Evolutionary conservation across 345 rosid species (phyloP).

Genomic region (Eutrema heterophyllum): DNA sequence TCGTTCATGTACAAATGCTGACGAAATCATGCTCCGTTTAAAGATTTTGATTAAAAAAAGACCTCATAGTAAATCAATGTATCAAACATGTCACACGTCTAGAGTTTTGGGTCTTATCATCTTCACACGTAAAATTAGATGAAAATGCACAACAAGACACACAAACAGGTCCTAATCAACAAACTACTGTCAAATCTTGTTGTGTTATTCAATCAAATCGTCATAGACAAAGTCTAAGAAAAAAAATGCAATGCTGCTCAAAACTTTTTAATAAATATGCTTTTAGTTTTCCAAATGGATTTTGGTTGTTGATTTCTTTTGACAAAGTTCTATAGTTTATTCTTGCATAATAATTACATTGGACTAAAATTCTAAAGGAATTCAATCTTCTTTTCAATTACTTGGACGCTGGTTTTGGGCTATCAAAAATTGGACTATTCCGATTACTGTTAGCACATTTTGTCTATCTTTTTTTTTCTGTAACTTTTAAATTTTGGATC

Average conservation of each 20-base stretch:
- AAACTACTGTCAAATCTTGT: neutral
- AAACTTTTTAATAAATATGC: neutral
- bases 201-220: neutral
- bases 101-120: neutral
- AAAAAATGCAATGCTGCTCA: neutral
- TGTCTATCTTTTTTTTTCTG: too few relatives aligned
- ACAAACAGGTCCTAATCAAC: neutral
- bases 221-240: neutral
- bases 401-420: neutral
- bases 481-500: too few relatives aligned
- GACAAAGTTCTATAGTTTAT: neutral
- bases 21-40: too few relatives aligned
- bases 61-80: too few relatives aligned
- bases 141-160: neutral
- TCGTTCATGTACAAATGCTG: too few relatives aligned
- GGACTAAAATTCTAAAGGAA: neutral
- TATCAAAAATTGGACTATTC: neutral
- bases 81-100: neutral
- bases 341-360: constrained; percentile 5
- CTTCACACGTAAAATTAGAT: neutral
- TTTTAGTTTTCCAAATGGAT: neutral
- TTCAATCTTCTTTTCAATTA: neutral
- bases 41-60: too few relatives aligned
- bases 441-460: neutral
- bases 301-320: neutral